A percentile compares a stretch with the other conserved stretches of the same genome.
phyloP scores from a whole-genome alignment of 129 eudicot species.

The Heracleum sosnowskyi region DNA sequence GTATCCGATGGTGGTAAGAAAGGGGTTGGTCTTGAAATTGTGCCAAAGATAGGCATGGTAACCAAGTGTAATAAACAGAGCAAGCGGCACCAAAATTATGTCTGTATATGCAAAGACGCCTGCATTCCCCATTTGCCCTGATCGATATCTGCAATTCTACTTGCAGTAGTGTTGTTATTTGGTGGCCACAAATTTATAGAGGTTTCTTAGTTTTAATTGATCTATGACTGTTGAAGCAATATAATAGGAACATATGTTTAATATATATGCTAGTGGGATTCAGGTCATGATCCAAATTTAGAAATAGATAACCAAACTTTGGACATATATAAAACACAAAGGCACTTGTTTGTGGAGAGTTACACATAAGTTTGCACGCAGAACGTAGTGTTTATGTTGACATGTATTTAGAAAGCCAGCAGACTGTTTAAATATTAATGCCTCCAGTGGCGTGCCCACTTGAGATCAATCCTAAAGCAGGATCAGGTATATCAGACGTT shows the following conservation, averaged over 20 bases:
- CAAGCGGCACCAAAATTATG: slow-evolving; percentile 64
- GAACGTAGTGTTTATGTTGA: no score
- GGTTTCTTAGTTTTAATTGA: neutral
- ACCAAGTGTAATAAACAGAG: slow-evolving; percentile 69
- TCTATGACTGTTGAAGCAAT: neutral
- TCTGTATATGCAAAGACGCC: slow-evolving; percentile 35
- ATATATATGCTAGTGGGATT: slow-evolving; percentile 4
- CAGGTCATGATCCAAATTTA: slow-evolving; percentile 1
- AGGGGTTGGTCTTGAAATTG: slow-evolving; percentile 50
- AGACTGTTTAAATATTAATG: no score
- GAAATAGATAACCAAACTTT: neutral
- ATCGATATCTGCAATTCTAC: neutral
- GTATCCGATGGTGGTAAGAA: slow-evolving; percentile 56
- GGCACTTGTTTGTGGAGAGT: neutral
- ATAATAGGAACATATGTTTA: neutral
- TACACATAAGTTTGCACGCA: neutral
- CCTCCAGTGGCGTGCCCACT: no score
- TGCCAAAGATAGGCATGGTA: slow-evolving; percentile 92
- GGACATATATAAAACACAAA: neutral
- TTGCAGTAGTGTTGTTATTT: neutral
- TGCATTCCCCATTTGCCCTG: neutral
- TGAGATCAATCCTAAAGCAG: no score
- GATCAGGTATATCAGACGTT: no score
- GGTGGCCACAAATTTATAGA: neutral
- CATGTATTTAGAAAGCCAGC: no score